Conservation (phyloP, 2,329 filamentous ascomycete genomes). For the Alternaria dauci region DNA sequence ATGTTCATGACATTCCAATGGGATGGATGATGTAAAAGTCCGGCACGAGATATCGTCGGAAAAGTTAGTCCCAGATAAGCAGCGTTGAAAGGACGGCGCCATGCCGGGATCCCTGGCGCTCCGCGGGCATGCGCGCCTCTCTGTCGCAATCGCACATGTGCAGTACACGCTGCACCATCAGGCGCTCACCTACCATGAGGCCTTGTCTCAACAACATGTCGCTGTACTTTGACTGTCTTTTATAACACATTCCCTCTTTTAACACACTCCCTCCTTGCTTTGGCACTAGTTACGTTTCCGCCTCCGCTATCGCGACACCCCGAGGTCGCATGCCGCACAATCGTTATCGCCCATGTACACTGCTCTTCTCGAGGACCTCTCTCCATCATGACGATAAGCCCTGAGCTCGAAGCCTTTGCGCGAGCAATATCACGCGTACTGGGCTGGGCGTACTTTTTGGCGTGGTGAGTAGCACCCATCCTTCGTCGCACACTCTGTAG, state of each 20-base stretch:
- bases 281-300: not conserved
- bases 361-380: not conserved
- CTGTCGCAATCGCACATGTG: slow-evolving; percentile 20
- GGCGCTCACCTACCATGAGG: slow-evolving; percentile 20
- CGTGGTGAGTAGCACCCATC: slow-evolving; percentile 35
- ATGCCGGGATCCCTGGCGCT: slow-evolving; percentile 12
- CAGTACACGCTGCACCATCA: slow-evolving; percentile 28
- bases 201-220: slow-evolving; percentile 13
- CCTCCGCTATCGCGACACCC: not conserved
- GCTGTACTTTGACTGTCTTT: slow-evolving; percentile 3
- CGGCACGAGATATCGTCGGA: not conserved
- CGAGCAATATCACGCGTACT: slow-evolving; percentile 46
- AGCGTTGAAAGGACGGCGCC: not conserved
- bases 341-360: slow-evolving; percentile 11
- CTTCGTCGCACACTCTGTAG: not conserved
- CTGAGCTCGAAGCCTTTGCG: slow-evolving; percentile 39
- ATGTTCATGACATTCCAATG: not conserved
- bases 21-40: not conserved
- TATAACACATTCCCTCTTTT: slow-evolving; percentile 1
- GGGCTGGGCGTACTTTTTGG: slow-evolving; percentile 50
- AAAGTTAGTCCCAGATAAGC: not conserved
- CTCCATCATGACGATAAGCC: slow-evolving; percentile 10
- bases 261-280: not conserved
- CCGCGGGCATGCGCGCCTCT: slow-evolving; percentile 10
- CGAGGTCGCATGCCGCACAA: not conserved